phyloP scores from a whole-genome alignment of 1,284 basidiomycete genomes.

The Laetiporus sulphureus region DNA sequence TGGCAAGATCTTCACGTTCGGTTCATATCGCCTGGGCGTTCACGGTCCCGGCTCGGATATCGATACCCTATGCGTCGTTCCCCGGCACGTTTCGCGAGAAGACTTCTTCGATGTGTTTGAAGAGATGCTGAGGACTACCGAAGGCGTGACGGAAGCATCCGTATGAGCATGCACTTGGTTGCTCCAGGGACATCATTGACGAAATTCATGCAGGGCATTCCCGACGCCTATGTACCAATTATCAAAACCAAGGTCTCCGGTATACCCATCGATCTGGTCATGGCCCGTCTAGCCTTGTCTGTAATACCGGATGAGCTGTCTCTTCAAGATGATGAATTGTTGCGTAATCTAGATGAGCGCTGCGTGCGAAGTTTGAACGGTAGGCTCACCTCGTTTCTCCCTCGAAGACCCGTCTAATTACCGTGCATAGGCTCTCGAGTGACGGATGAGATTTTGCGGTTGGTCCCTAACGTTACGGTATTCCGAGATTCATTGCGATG shows the following conservation, averaged over 20 bases:
- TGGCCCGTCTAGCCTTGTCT: slow-evolving; percentile 81
- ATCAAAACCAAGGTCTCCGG: slow-evolving; percentile 90
- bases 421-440: slow-evolving; percentile 76
- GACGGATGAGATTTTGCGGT: slow-evolving; percentile 91
- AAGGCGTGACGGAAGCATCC: slow-evolving; percentile 86
- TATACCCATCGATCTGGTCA: slow-evolving; percentile 91
- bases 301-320: slow-evolving; percentile 89
- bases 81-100: slow-evolving; percentile 91
- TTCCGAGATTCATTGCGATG: slow-evolving; percentile 93
- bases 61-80: slow-evolving; percentile 97
- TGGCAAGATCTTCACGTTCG: slow-evolving; percentile 99
- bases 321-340: slow-evolving; percentile 85
- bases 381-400: slow-evolving; percentile 25
- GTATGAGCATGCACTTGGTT: slow-evolving; percentile 41
- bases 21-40: slow-evolving; percentile 93
- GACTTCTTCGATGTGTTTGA: slow-evolving; percentile 96
- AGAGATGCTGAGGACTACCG: slow-evolving; percentile 80
- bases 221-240: slow-evolving; percentile 94
- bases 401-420: slow-evolving; percentile 4
- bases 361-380: slow-evolving; percentile 94
- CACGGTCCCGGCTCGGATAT: slow-evolving; percentile 97
- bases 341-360: slow-evolving; percentile 91
- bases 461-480: slow-evolving; percentile 92
- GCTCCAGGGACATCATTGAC: slow-evolving; percentile 2
- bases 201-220: slow-evolving; percentile 67